Percentiles rank a stretch among this genome's conserved stretches.
phyloP scores from a whole-genome alignment of 305 asterid species.

The Fraxinus nigra region DNA sequence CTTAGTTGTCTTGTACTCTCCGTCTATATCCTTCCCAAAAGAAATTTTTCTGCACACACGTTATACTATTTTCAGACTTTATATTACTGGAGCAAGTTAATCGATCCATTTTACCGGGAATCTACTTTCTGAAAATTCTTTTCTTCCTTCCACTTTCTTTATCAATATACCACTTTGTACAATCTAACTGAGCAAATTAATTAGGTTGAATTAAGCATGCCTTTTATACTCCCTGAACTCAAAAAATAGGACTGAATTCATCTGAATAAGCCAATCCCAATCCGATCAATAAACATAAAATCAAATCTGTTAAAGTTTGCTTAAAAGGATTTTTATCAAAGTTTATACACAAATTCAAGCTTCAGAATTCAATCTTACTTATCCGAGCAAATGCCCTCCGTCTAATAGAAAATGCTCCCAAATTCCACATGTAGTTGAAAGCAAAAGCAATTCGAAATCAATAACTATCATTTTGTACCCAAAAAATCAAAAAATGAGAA shows the following conservation, averaged over 20 bases:
- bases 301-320: neutral
- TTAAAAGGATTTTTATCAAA: neutral
- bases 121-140: neutral
- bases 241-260: neutral
- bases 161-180: neutral
- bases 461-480: neutral
- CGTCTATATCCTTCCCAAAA: constrained; percentile 12
- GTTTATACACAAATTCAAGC: neutral
- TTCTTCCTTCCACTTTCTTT: neutral
- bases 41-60: constrained; percentile 31
- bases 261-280: neutral
- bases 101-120: neutral
- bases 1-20: neutral
- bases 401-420: neutral
- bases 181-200: neutral
- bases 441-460: neutral
- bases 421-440: neutral
- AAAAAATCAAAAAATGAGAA: neutral
- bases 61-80: constrained; percentile 17
- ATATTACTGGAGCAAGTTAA: neutral
- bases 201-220: neutral
- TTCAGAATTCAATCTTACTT: neutral
- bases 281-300: neutral
- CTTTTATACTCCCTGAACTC: neutral
- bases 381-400: constrained; percentile 7